Base-by-base conservation (phyloP, 2,329 filamentous ascomycete species). In the Neopestalotiopsis clavispora region DNA sequence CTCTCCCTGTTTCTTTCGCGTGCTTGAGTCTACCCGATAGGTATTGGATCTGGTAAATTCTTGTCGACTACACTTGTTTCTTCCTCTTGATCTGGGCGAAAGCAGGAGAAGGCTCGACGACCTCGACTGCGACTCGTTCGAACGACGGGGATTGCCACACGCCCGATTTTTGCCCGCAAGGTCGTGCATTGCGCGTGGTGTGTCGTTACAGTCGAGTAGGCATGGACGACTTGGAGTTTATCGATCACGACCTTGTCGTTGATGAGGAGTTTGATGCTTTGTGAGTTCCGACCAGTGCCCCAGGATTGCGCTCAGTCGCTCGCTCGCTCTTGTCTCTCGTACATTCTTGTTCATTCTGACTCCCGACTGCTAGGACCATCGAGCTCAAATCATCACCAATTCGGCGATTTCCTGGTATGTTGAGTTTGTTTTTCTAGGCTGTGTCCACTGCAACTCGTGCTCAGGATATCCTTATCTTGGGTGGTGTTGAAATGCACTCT, bases 251-350 rank as follows among this genome's bases (percentile, higher is more conserved):
- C 69, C 74, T 86, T 69, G 79, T 87, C 56, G 71, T 80, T 34
- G 82, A 86, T 67, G 83, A 87, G 49, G 86, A 88, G 76, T 88
- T 88, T 72, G 86, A 87, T 75, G 85, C 85, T 59, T 78, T 88
- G 86, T 88, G 78, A 72, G 85, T 10, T 34, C 28, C 2, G 9
- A 20, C 59, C 17, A 17, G 7, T 34, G n/a, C 23, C 20, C 23
- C 6, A 30, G 30, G 30, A 34, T 34, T 32, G 12, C 9, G 57
- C 23, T 28, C 57, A 59, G n/a, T 23, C 13, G n/a, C 57, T 59
- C 10, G 10, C 13, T 34, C 20, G 13, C 23, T 34, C n/a, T 7
- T 28, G 23, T 28, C 23, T 28, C 23, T 28, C 23, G 23, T 28
- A 28, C 23, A 4, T 28, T 17, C n/a, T 38, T 38, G 1, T 38